Percentiles rank a stretch among this genome's conserved stretches.
phyloP scores from a whole-genome alignment of 2,329 filamentous ascomycete species.

The Coniochaeta sp. region DNA sequence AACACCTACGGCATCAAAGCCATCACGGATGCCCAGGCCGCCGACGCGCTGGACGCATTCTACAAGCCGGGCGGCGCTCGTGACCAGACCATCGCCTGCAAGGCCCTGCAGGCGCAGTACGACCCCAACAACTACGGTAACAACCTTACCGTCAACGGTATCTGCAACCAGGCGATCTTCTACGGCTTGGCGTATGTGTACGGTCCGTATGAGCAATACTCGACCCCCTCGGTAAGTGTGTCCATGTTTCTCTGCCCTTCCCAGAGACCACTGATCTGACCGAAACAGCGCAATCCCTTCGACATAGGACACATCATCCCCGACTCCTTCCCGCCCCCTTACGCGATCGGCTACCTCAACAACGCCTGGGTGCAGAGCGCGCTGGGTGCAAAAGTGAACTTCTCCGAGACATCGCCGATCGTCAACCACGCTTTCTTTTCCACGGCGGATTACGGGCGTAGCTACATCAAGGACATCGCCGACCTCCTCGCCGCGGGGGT shows the following conservation, averaged over 20 bases:
- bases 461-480: constrained; percentile 17
- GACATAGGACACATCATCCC: constrained; percentile 42
- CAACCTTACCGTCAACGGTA: constrained; percentile 9
- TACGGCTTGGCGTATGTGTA: constrained; percentile 6
- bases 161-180: constrained; percentile 4
- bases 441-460: constrained; percentile 10
- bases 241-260: neutral
- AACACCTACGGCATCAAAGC: constrained; percentile 46
- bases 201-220: constrained; percentile 4
- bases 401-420: constrained; percentile 22
- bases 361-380: constrained; percentile 42
- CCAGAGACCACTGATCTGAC: neutral
- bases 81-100: constrained; percentile 40
- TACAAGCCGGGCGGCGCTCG: constrained; percentile 38
- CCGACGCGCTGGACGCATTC: constrained; percentile 34
- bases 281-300: constrained; percentile 33
- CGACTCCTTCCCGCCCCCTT: constrained; percentile 39
- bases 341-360: constrained; percentile 44
- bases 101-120: constrained; percentile 19
- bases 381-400: constrained; percentile 49
- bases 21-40: constrained; percentile 38
- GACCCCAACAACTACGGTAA: constrained; percentile 8
- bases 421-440: constrained; percentile 25
- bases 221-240: constrained; percentile 8
- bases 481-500: constrained; percentile 44